Percentiles rank a stretch among this genome's conserved stretches.
These are phyloP conservation scores for Hymenoscyphus scutula DNA, from an alignment of 2,329 filamentous ascomycete genomes.

Conservation along the genomic window DNA sequence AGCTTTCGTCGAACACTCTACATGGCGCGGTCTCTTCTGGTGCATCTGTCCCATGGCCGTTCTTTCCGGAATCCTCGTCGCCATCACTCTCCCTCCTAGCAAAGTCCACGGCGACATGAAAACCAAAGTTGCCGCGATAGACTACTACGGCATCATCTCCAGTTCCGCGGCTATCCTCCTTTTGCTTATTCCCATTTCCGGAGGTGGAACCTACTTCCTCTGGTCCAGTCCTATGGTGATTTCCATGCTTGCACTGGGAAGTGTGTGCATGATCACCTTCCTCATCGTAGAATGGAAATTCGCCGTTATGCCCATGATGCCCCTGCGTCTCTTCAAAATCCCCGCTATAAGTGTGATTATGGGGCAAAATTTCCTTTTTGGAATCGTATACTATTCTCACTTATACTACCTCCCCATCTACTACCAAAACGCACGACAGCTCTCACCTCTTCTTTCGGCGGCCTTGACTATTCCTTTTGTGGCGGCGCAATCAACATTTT, in stretches of 20 bases:
- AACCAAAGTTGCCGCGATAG: constrained; percentile 53
- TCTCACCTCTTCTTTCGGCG: constrained; percentile 45
- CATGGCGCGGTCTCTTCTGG: constrained; percentile 47
- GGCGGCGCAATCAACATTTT: constrained; percentile 45
- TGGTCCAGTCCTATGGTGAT: constrained; percentile 59
- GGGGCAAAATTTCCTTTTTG: constrained; percentile 57
- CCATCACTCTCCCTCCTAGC: constrained; percentile 50
- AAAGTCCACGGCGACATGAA: constrained; percentile 47
- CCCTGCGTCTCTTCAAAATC: constrained; percentile 53
- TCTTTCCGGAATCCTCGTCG: constrained; percentile 45
- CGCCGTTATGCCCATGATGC: constrained; percentile 57
- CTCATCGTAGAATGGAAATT: constrained; percentile 54
- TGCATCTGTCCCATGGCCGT: constrained; percentile 51
- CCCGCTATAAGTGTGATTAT: constrained; percentile 53
- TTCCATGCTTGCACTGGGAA: constrained; percentile 54
- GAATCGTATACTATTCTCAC: constrained; percentile 56
- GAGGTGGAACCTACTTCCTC: constrained; percentile 55
- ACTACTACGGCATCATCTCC: constrained; percentile 55
- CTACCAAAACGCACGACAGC: constrained; percentile 52
- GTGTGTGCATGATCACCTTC: constrained; percentile 47
- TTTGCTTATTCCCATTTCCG: constrained; percentile 61
- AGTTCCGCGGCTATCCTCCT: constrained; percentile 57
- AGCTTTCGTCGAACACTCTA: constrained; percentile 38
- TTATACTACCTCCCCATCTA: constrained; percentile 61
- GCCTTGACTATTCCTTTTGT: constrained; percentile 51